phyloP scores from a whole-genome alignment of 495 filamentous ascomycete species.

The Echria macrotheca region DNA sequence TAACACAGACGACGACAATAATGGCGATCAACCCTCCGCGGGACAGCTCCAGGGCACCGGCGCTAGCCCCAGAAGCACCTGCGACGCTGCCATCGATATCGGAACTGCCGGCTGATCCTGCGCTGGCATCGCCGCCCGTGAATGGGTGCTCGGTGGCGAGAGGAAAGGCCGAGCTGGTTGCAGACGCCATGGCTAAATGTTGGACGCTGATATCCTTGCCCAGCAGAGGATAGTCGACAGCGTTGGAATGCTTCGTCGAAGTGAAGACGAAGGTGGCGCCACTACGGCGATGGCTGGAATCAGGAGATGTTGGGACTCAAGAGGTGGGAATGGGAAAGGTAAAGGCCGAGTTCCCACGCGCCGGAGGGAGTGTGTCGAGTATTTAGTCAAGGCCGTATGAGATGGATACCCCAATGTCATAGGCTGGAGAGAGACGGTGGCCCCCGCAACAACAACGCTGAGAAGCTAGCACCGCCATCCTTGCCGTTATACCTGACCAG shows the following conservation, averaged over 20 bases:
- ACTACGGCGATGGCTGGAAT: background rate
- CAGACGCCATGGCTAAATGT: conserved; percentile 17
- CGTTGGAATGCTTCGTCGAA: background rate
- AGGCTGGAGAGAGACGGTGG: no score
- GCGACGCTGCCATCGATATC: conserved; percentile 38
- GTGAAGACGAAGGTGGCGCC: conserved; percentile 6
- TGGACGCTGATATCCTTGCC: background rate
- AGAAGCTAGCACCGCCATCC: no score
- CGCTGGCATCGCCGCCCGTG: conserved; percentile 12
- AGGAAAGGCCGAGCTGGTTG: conserved; percentile 20
- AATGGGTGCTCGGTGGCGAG: conserved; percentile 34
- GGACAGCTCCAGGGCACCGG: conserved; percentile 48
- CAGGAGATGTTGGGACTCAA: background rate
- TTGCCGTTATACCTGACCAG: no score
- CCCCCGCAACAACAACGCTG: no score
- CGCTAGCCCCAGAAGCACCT: conserved; percentile 49
- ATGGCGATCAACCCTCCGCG: conserved; percentile 57
- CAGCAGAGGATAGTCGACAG: background rate
- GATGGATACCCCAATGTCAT: no score
- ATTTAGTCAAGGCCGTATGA: no score
- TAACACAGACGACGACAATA: conserved; percentile 53
- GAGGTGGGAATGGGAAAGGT: background rate
- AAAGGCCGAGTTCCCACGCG: no score
- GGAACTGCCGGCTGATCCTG: conserved; percentile 12
- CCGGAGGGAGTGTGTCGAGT: no score